Base-by-base conservation (phyloP, 768 basidiomycete genomes). In the Gloeostereum incarnatum region DNA sequence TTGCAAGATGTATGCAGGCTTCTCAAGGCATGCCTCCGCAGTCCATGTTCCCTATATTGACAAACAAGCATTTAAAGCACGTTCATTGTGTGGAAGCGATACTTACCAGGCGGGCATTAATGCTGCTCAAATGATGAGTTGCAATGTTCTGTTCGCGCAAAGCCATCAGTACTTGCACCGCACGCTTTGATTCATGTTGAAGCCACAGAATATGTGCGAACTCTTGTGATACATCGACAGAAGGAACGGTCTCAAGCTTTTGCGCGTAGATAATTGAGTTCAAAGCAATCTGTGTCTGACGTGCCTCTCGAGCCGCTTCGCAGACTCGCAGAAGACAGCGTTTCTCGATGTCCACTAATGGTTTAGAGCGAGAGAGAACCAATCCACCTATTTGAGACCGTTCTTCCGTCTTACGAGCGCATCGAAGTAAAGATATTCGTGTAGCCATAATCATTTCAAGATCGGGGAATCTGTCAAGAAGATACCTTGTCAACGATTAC, bases 201-300 rank as follows among this genome's bases (percentile, higher is more conserved):
- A 74, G 58, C 90, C 94, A 98, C 5, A 98, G 68, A 13, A 97
- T 91, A 42, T 81, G 75, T 11, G 94, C 83, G 48, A 89, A 90
- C 53, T 96, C 93, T 49, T 81, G 69, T 0, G 78, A 74, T 17
- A 85, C 75, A 20, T 71, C 65, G 3, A 73, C 64, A 11, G 60
- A 62, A 0, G 69, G 53, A 1, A 39, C 45, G 1, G 44, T 51
- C 42, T 75, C 75, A 4, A 92, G 58, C 25, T 61, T 65, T 51
- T 85, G 82, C 1, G 90, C 88, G 19, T 75, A 73, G 21, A 87
- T 66, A 25, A 93, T 66, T 4, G 92, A 79, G 50, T 94, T 98
- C 19, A 96, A 59, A 0, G 94, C 88, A 24, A 91, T 73, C 50
- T 96, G 92, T 11, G 73, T 57, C 35, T 87, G 74, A 36, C 73